Conservation (phyloP, 768 basidiomycete species). For the Xerocomus spinulosus region DNA sequence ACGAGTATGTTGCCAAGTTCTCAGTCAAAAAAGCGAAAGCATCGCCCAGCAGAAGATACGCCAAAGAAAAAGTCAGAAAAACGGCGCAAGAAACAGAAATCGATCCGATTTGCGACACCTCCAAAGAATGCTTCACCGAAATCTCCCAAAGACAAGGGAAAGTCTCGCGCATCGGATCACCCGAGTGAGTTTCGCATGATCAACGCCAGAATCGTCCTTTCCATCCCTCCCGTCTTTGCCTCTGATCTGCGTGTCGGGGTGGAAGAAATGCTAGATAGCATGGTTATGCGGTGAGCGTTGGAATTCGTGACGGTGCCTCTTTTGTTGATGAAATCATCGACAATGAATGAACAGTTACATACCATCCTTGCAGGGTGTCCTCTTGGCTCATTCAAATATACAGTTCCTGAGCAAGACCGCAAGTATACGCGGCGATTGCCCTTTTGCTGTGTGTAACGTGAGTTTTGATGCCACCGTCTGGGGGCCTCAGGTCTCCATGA, state of each 20-base stretch:
- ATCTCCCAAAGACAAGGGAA: conserved; percentile 33
- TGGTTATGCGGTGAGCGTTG: conserved; percentile 82
- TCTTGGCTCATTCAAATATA: conserved; percentile 81
- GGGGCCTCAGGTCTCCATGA: conserved; percentile 81
- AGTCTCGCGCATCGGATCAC: conserved; percentile 30
- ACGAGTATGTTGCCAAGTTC: conserved; percentile 4
- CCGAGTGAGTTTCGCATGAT: conserved; percentile 56
- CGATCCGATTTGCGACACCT: background rate
- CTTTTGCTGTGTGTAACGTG: conserved; percentile 72
- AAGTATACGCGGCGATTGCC: conserved; percentile 74
- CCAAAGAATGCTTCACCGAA: conserved; percentile 18
- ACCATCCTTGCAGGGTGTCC: conserved; percentile 79
- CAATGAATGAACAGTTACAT: conserved; percentile 60
- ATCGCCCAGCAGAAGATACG: conserved; percentile 22
- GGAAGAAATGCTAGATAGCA: conserved; percentile 87
- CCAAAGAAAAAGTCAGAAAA: conserved; percentile 35
- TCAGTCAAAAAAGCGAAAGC: conserved; percentile 51
- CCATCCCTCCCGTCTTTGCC: conserved; percentile 80
- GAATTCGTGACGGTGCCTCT: conserved; percentile 2
- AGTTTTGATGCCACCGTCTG: conserved; percentile 83
- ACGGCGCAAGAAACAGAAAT: conserved; percentile 18
- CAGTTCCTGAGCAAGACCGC: conserved; percentile 61
- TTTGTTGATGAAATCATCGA: background rate
- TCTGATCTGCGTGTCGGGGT: conserved; percentile 67
- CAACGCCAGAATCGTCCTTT: conserved; percentile 61